Evolutionary conservation across 371 early-diverging fungal species (phyloP).

Genomic region (Syncephalastrum monosporum): DNA sequence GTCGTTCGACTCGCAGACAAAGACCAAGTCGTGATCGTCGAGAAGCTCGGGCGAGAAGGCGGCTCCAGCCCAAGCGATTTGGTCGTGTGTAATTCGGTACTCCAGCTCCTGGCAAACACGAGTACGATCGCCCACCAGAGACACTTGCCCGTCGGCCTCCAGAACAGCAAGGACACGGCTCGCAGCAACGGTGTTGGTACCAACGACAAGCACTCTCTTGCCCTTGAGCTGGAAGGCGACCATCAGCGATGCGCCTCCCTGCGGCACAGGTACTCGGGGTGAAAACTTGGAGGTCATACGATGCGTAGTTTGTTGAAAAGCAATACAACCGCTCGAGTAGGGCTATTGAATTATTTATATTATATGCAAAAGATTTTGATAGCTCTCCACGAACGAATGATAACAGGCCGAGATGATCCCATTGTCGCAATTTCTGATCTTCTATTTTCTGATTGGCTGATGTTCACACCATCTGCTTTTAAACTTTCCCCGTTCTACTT

Average conservation of each 20-base stretch:
- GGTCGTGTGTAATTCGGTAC: constrained; percentile 47
- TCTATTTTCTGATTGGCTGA: no score
- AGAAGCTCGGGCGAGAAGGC: constrained; percentile 6
- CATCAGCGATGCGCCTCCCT: constrained; percentile 69
- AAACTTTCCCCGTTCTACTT: no score
- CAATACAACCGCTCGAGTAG: background rate
- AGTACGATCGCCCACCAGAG: constrained; percentile 38
- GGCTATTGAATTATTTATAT: background rate
- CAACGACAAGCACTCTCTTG: constrained; percentile 64
- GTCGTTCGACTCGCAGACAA: constrained; percentile 25
- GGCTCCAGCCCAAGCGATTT: constrained; percentile 44
- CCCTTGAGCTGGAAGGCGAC: constrained; percentile 61
- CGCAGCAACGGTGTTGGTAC: constrained; percentile 63
- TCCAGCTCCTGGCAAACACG: constrained; percentile 53
- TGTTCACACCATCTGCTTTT: no score
- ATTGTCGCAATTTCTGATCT: no score
- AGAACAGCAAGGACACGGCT: constrained; percentile 64
- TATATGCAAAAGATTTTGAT: no score
- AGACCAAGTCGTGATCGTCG: constrained; percentile 26
- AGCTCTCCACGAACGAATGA: no score
- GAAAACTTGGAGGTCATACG: background rate
- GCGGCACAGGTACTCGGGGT: constrained; percentile 30
- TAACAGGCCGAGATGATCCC: no score
- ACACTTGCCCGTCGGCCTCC: constrained; percentile 72
- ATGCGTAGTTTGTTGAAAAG: background rate